These are phyloP conservation scores for Gamarada debralockiae DNA, from an alignment of 495 filamentous ascomycete genomes.

Conservation along the genomic window DNA sequence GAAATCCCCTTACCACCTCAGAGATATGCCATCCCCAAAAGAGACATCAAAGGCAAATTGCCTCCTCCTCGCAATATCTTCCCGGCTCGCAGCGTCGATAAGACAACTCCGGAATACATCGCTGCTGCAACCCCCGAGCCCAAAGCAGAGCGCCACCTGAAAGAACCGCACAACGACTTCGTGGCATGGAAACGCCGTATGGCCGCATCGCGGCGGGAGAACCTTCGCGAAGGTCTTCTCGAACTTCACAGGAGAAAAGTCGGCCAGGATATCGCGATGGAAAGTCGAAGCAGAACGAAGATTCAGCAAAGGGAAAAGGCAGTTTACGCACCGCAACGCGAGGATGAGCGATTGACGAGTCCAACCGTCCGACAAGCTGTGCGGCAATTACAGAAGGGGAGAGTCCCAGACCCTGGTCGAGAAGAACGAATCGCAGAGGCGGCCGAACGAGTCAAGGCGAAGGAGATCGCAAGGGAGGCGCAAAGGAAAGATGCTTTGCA, in stretches of 20 bases:
- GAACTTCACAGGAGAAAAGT: conserved; percentile 56
- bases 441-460: conserved; percentile 32
- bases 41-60: conserved; percentile 63
- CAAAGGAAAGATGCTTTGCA: conserved; percentile 49
- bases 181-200: conserved; percentile 59
- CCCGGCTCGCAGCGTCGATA: conserved; percentile 40
- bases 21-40: conserved; percentile 35
- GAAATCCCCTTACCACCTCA: conserved; percentile 60
- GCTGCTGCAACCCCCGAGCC: conserved; percentile 37
- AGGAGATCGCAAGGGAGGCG: conserved; percentile 32
- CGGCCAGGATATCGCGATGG: conserved; percentile 33
- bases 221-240: conserved; percentile 59
- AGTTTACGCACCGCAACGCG: conserved; percentile 46
- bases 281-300: conserved; percentile 32
- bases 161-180: conserved; percentile 38
- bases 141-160: background rate
- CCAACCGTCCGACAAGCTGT: conserved; percentile 44
- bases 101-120: conserved; percentile 51
- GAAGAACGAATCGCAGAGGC: conserved; percentile 31
- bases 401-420: conserved; percentile 28
- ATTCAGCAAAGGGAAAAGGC: conserved; percentile 39
- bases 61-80: conserved; percentile 69
- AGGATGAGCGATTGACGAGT: conserved; percentile 59
- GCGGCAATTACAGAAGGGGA: conserved; percentile 30
- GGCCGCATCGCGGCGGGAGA: conserved; percentile 54